Evolutionary conservation across 2,329 filamentous ascomycete species (phyloP).

Genomic region (Venturia nashicola): DNA sequence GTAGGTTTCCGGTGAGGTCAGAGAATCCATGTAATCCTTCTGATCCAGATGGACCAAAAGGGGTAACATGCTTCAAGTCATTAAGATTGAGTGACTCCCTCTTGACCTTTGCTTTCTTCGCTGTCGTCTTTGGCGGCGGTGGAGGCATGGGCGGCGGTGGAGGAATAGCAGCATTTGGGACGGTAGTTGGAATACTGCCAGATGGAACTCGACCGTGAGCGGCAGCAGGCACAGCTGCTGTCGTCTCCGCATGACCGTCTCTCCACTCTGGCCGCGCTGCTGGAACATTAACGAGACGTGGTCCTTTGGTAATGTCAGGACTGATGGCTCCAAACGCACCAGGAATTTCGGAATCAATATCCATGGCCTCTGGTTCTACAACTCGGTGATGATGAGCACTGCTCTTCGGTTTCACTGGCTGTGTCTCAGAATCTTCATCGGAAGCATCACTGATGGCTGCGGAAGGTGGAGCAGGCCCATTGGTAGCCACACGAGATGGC

Average conservation of each 20-base stretch:
- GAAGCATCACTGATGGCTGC: background rate
- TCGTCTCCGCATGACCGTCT: background rate
- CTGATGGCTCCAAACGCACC: background rate
- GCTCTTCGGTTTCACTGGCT: background rate
- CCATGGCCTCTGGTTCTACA: slow-evolving; percentile 9
- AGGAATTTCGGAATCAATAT: slow-evolving; percentile 9
- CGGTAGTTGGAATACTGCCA: background rate
- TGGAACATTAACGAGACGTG: slow-evolving; percentile 1
- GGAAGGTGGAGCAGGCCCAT: background rate
- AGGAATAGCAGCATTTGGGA: slow-evolving; percentile 7
- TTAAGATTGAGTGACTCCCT: slow-evolving; percentile 23
- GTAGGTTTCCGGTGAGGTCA: slow-evolving; percentile 41
- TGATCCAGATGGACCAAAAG: slow-evolving; percentile 32
- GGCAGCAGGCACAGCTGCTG: background rate
- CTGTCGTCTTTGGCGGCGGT: slow-evolving; percentile 6
- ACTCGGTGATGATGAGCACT: background rate
- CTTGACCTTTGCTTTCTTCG: background rate
- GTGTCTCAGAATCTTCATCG: background rate
- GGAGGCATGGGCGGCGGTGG: background rate
- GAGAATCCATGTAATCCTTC: slow-evolving; percentile 15
- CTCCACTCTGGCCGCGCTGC: slow-evolving; percentile 7
- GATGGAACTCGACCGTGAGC: background rate
- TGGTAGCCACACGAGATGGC: background rate
- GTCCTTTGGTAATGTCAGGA: background rate
- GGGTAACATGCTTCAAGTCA: slow-evolving; percentile 36